Evolutionary conservation across 2,329 filamentous ascomycete species (phyloP).

Genomic region (Blumeriella jaapii): DNA sequence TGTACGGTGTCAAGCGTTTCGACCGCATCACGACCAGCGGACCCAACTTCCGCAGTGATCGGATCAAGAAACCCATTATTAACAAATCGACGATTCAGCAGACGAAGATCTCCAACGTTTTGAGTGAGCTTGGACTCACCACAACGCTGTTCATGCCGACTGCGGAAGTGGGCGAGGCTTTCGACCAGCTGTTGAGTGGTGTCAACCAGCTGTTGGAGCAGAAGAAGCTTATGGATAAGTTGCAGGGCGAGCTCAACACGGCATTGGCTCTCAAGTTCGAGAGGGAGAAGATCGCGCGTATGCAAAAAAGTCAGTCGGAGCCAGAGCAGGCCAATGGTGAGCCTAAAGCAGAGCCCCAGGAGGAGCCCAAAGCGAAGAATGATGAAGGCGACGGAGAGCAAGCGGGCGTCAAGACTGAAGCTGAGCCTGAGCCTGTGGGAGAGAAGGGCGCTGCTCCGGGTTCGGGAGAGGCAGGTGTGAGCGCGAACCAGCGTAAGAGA

Average conservation of each 20-base stretch:
- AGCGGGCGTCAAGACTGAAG: constrained; percentile 41
- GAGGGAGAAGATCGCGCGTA: constrained; percentile 27
- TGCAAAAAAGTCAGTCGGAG: constrained; percentile 5
- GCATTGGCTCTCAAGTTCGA: constrained; percentile 42
- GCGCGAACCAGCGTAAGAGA: constrained; percentile 59
- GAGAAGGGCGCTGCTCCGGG: constrained; percentile 33
- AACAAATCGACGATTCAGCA: constrained; percentile 70
- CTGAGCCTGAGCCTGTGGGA: constrained; percentile 21
- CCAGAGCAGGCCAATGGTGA: constrained; percentile 27
- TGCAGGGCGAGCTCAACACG: constrained; percentile 58
- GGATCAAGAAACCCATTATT: constrained; percentile 65
- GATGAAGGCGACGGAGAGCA: constrained; percentile 35
- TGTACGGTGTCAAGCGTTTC: constrained; percentile 76
- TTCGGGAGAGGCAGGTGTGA: constrained; percentile 41
- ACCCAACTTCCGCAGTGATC: constrained; percentile 81
- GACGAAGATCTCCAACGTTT: constrained; percentile 59
- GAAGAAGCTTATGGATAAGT: constrained; percentile 63
- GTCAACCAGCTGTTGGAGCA: constrained; percentile 61
- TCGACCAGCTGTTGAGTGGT: constrained; percentile 57
- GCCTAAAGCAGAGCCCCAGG: too few species aligned
- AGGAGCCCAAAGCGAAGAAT: constrained; percentile 24
- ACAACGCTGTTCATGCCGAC: constrained; percentile 64
- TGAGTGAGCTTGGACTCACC: constrained; percentile 61
- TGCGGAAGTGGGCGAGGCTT: constrained; percentile 55
- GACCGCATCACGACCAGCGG: constrained; percentile 70